Evolutionary conservation across 2,329 filamentous ascomycete species (phyloP).

Genomic region (Fusarium bactridioides): DNA sequence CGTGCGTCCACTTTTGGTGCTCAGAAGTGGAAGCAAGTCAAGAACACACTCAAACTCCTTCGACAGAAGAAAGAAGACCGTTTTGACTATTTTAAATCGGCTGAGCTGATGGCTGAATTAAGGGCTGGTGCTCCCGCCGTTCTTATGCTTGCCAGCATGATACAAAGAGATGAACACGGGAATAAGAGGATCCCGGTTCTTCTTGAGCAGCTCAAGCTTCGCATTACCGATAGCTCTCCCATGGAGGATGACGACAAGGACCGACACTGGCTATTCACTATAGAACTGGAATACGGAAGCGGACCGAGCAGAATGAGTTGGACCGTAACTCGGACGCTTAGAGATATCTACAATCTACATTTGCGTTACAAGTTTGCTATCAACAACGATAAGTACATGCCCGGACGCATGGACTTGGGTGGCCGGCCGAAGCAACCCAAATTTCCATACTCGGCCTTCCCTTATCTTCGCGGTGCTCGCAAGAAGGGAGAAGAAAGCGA

Average conservation of each 20-base stretch:
- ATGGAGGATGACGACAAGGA: slow-evolving; percentile 69
- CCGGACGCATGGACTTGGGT: slow-evolving; percentile 71
- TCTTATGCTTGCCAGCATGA: slow-evolving; percentile 95
- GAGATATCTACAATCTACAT: slow-evolving; percentile 92
- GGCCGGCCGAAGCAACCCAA: slow-evolving; percentile 81
- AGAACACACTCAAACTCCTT: slow-evolving; percentile 83
- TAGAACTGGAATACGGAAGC: slow-evolving; percentile 95
- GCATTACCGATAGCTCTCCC: slow-evolving; percentile 79
- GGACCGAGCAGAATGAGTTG: slow-evolving; percentile 96
- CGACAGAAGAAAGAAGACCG: slow-evolving; percentile 85
- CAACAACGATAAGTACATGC: slow-evolving; percentile 82
- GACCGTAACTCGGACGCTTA: slow-evolving; percentile 86
- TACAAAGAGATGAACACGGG: slow-evolving; percentile 94
- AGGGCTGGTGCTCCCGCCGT: slow-evolving; percentile 92
- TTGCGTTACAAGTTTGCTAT: slow-evolving; percentile 90
- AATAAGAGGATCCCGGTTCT: slow-evolving; percentile 95
- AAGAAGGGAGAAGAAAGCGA: slow-evolving; percentile 82
- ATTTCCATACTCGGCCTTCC: slow-evolving; percentile 89
- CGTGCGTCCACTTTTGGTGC: slow-evolving; percentile 76
- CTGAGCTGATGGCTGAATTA: slow-evolving; percentile 94
- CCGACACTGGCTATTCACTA: slow-evolving; percentile 85
- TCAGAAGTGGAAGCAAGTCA: slow-evolving; percentile 92
- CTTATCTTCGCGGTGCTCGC: slow-evolving; percentile 83
- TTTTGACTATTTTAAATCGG: slow-evolving; percentile 93
- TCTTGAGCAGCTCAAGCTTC: slow-evolving; percentile 91